Evolutionary conservation across 1,284 basidiomycete genomes (phyloP), one percentile per base, ranked within the genome.

Genomic region (Caloboletus firmus): DNA sequence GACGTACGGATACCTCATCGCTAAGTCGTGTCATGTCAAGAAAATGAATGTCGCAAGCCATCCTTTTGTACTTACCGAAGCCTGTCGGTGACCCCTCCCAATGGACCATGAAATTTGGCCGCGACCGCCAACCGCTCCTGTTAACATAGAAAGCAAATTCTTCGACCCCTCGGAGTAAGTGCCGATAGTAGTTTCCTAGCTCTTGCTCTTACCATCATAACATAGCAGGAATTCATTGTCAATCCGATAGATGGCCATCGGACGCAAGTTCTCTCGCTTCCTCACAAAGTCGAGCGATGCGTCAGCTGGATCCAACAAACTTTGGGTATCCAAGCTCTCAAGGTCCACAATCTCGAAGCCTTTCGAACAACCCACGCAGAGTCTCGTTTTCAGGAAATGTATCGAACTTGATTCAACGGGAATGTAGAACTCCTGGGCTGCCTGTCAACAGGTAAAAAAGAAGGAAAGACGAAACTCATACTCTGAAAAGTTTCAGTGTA

Each of bases 281-380:
- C 93, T 81, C 30, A 98, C 93, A 76, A 99, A 98, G 63, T 98
- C 95, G 46, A 99, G 82, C 7, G 87, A 90, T 47, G 84, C 80
- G 69, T 99, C 97, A 7, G 88, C 85, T 1, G 97, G 97, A 72
- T 99, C 97, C 52, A 99, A 79, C 58, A 99, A 72, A 9, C 93
- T 93, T 75, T 99, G 96, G 45, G 95, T 98, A 72, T 99, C 97
- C 70, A 99, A 78, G 52, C 91, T 97, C 71, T 98, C 95, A 47
- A 98, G 81, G 72, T 99, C 97, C 60, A 99, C 95, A 62, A 99
- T 98, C 76, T 99, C 97, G 70, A 99, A 99, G n/a, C 97, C 97
- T 68, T 95, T 92, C 15, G 95, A 93, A 68, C 95, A 97, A 2
- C 96, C 97, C 13, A 99, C 92, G 69, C 97, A 99, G 55, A 99